Evolutionary conservation across 352 stramenopile genomes (phyloP).

Genomic region (Globisporangium spiculum): DNA sequence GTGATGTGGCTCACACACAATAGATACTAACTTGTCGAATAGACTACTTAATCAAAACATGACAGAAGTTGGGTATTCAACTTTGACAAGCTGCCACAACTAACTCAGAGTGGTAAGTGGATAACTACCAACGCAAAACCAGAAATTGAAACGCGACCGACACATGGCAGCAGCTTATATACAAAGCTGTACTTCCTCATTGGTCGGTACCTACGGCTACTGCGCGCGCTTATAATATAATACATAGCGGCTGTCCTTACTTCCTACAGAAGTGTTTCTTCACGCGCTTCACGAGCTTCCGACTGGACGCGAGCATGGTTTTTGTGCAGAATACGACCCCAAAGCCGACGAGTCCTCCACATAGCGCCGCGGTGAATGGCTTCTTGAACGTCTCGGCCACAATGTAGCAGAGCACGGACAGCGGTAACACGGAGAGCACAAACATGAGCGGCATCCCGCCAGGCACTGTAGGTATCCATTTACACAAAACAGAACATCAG

Average conservation of each 20-base stretch:
- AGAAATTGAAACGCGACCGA: no score
- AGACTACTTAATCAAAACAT: background rate
- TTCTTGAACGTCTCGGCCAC: slow-evolving; percentile 17
- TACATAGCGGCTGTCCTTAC: background rate
- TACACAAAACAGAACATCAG: background rate
- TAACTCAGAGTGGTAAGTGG: no score
- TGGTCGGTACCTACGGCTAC: no score
- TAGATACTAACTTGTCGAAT: background rate
- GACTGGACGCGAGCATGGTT: background rate
- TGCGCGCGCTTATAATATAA: no score
- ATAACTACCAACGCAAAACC: no score
- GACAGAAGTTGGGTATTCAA: no score
- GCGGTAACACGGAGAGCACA: slow-evolving; percentile 19
- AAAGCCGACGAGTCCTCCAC: slow-evolving; percentile 12
- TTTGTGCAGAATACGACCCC: slow-evolving; percentile 12
- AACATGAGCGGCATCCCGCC: slow-evolving; percentile 26
- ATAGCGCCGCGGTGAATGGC: slow-evolving; percentile 9
- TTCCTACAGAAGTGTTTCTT: slow-evolving; percentile 3
- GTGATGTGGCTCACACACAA: background rate
- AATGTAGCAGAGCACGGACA: slow-evolving; percentile 23
- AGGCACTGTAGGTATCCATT: slow-evolving; percentile 15
- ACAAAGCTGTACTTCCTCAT: no score
- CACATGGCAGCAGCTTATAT: no score
- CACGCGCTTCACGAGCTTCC: background rate
- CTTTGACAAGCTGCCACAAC: no score